Percentiles rank a stretch among this genome's conserved stretches.
Conservation (phyloP, 805 yeast species). For the Candida pini region DNA sequence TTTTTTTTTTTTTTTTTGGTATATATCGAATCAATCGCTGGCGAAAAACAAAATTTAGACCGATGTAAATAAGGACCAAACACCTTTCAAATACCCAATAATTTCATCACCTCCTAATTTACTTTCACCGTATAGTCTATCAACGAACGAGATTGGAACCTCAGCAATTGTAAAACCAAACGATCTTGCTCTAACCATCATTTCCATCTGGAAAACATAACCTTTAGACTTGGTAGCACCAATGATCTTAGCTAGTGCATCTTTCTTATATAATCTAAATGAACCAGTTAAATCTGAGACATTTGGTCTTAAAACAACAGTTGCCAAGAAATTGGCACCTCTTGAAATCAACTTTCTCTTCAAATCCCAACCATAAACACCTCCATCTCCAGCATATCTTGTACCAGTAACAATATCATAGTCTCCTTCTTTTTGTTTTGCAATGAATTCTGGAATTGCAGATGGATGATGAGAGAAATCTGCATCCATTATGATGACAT, state of each 20-base stretch:
- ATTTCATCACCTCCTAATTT: constrained; percentile 80
- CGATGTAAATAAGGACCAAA: constrained; percentile 60
- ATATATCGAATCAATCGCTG: too few species aligned
- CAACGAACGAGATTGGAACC: constrained; percentile 75
- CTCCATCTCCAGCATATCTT: constrained; percentile 75
- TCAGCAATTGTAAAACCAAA: constrained; percentile 70
- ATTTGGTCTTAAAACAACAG: constrained; percentile 62
- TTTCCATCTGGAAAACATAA: constrained; percentile 83
- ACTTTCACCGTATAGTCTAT: constrained; percentile 72
- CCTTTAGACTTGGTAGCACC: constrained; percentile 69
- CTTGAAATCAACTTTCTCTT: constrained; percentile 72
- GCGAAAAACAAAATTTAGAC: too few species aligned
- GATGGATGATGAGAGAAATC: constrained; percentile 80
- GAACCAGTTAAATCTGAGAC: constrained; percentile 76
- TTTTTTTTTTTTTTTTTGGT: too few species aligned
- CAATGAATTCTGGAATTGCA: constrained; percentile 71
- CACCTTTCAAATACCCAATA: constrained; percentile 71
- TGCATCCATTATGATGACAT: constrained; percentile 78
- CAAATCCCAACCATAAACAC: constrained; percentile 81
- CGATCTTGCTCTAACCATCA: constrained; percentile 80
- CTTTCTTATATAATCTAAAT: constrained; percentile 68
- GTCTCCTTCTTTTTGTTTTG: constrained; percentile 47
- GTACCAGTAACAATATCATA: constrained; percentile 52
- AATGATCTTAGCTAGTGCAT: constrained; percentile 59
- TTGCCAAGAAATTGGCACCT: constrained; percentile 76